phyloP scores from a whole-genome alignment of 352 stramenopile species.

The Pythium monospermum region DNA sequence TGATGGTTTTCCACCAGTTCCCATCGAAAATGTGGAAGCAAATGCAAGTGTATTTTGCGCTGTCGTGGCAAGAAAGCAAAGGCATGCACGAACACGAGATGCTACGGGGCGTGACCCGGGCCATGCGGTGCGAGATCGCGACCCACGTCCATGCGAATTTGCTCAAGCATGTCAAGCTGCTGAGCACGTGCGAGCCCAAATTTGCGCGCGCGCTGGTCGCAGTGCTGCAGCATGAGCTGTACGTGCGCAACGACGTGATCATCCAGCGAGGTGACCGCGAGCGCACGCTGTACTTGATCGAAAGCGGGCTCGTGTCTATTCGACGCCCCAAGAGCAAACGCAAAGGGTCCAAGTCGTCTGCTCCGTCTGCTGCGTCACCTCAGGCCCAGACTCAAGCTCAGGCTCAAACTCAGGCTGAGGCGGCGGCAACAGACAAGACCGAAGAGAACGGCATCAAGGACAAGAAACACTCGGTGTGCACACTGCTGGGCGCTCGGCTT shows the following conservation, averaged over 20 bases:
- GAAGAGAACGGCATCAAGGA: too few species aligned
- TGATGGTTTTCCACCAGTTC: constrained; percentile 62
- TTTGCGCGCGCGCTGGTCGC: constrained; percentile 59
- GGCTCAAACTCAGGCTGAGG: too few species aligned
- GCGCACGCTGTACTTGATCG: constrained; percentile 64
- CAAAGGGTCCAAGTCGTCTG: too few species aligned
- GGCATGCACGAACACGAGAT: constrained; percentile 56
- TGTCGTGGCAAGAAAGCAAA: constrained; percentile 64
- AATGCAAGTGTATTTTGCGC: constrained; percentile 50
- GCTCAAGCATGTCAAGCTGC: constrained; percentile 52
- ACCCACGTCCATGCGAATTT: constrained; percentile 68
- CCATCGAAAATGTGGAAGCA: constrained; percentile 47
- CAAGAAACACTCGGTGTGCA: too few species aligned
- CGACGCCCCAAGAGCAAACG: constrained; percentile 8
- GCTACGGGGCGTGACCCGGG: constrained; percentile 40
- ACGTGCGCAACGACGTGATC: constrained; percentile 70
- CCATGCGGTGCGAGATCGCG: constrained; percentile 57
- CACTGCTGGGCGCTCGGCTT: too few species aligned
- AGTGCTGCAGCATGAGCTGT: constrained; percentile 68
- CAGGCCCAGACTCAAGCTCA: too few species aligned
- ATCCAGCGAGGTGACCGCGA: constrained; percentile 56
- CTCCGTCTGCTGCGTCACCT: too few species aligned
- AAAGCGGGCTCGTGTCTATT: constrained; percentile 39
- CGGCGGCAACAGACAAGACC: too few species aligned
- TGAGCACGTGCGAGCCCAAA: constrained; percentile 46